Evolutionary conservation across 768 basidiomycete species (phyloP), one percentile per base, ranked within the genome.

Genomic region (Boletus insuetus): DNA sequence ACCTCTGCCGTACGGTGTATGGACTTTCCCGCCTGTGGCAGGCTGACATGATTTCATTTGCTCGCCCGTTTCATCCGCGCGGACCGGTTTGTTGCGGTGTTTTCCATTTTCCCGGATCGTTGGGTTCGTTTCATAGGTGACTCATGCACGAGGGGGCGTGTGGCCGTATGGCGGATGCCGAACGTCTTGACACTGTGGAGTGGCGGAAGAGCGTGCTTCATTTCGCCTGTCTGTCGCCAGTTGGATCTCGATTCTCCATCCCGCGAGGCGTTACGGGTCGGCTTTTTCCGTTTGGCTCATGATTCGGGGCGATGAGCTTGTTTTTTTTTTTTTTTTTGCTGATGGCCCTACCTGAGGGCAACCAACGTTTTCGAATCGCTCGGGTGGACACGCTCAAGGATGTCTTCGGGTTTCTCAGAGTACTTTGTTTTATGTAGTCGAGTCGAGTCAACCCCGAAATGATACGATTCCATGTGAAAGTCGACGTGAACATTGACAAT

Each of bases 231-330:
- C 29, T 29, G 29, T 29, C 29, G 29, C 29, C 29, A 8, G 20
- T 13, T 17, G 13, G 19, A 38, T 46, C 26, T 40, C n/a, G 53
- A 38, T 49, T 13, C 12, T 26, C 10, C 41, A 37, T 44, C 41
- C 41, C 40, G 56, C 45, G 41, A 57, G 29, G 31, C 32, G 46
- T 46, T 51, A 38, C 32, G 39, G 9, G 43, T 50, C 54, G 59
- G 54, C 24, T 35, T 50, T 47, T 44, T 19, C 53, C 50, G 41
- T 41, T 44, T 19, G 9, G 9, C 29, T 29, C 29, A 8, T 29
- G 29, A 9, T 29, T 9, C 26, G 26, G 26, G 26, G 26, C 26
- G 26, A 26, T 26, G 26, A 6, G 9, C 9, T 29, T 9, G 9
- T 1, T 29, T 29, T 29, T 29, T 26, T 29, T 29, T 29, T 29